A percentile compares a stretch with the other conserved stretches of the same genome.
Evolutionary conservation across 2,329 filamentous ascomycete species (phyloP).

Genomic region (Pseudophaeomoniella oleicola): DNA sequence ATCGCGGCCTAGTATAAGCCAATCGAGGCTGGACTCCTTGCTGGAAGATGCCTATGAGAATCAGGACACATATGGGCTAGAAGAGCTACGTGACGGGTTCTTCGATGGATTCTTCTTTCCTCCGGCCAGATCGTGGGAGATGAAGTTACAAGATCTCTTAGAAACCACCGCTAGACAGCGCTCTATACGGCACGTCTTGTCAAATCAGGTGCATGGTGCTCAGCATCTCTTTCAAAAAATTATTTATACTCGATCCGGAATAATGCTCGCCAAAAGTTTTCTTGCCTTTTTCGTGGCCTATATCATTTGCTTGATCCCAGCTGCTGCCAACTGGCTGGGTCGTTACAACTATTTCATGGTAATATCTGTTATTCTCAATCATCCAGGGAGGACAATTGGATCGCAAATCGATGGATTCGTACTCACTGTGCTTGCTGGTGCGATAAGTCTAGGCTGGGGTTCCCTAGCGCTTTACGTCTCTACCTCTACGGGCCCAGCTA

Average conservation of each 20-base stretch:
- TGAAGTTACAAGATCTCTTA: slow-evolving; percentile 31
- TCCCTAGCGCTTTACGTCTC: slow-evolving; percentile 39
- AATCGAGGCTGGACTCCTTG: slow-evolving; percentile 15
- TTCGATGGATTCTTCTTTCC: slow-evolving; percentile 28
- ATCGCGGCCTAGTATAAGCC: slow-evolving; percentile 14
- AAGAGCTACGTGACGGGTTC: slow-evolving; percentile 28
- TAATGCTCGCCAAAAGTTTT: slow-evolving; percentile 39
- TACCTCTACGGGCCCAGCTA: slow-evolving; percentile 31
- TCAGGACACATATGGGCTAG: slow-evolving; percentile 27
- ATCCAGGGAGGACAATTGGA: slow-evolving; percentile 40
- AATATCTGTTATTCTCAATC: slow-evolving; percentile 43
- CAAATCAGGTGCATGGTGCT: neutral
- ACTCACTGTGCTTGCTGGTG: slow-evolving; percentile 38
- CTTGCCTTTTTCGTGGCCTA: slow-evolving; percentile 44
- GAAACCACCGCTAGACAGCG: neutral
- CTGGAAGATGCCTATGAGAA: slow-evolving; percentile 19
- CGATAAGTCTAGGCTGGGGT: slow-evolving; percentile 41
- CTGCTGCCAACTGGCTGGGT: slow-evolving; percentile 35
- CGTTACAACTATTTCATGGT: slow-evolving; percentile 41
- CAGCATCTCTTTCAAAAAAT: slow-evolving; percentile 24
- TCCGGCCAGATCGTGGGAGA: slow-evolving; percentile 31
- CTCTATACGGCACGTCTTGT: neutral
- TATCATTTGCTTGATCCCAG: slow-evolving; percentile 38
- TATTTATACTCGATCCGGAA: slow-evolving; percentile 34
- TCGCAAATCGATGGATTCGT: slow-evolving; percentile 42